Evolutionary conservation across 345 rosid species (phyloP), one percentile per base, ranked within the genome.

Genomic region (Euphorbia peplus): DNA sequence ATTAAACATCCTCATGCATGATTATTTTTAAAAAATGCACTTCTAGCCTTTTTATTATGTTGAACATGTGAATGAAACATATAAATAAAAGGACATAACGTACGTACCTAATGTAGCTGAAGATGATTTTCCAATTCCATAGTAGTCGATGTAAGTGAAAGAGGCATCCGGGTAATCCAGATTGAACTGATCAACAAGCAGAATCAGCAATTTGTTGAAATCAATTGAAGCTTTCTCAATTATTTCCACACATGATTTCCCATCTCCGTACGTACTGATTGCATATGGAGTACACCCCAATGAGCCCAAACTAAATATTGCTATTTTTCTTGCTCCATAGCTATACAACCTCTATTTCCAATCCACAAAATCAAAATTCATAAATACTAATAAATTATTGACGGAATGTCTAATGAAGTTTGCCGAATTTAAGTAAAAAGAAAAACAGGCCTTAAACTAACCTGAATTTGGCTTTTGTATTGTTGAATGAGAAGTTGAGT

Each of bases 221-320:
- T 54, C 39, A 12, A 8, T 15, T 12, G 70, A 24, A 9, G 70
- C 70, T 15, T 54, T 30, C 7, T 67, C 24, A 51, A 67, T 22
- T 1, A 8, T 35, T 9, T 53, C 61, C 22, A 55, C 62, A 39
- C 70, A 67, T 21, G 8, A 5, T 14, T 51, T 22, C 14, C 70
- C 70, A 18, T 67, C 16, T 54, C 62, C 70, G 39, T 54, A 67
- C 10, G 12, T 53, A 2, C 24, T 24, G 8, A 67, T 54, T 39
- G 70, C 61, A 4, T 16, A 1, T 54, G 61, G 70, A 4, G 70
- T 67, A 32, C 70, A 67, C 0, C 70, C 70, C 3, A 54, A 0
- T 22, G 42, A 21, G n/a, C 70, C 62, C 51, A 26, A 7, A 9
- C 59, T 50, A 39, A 70, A 61, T 7, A 53, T 4, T 1, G 35